These are phyloP conservation scores for Apiotrichum sp. DNA, from an alignment of 1,284 basidiomycete genomes.

Conservation along the genomic window DNA sequence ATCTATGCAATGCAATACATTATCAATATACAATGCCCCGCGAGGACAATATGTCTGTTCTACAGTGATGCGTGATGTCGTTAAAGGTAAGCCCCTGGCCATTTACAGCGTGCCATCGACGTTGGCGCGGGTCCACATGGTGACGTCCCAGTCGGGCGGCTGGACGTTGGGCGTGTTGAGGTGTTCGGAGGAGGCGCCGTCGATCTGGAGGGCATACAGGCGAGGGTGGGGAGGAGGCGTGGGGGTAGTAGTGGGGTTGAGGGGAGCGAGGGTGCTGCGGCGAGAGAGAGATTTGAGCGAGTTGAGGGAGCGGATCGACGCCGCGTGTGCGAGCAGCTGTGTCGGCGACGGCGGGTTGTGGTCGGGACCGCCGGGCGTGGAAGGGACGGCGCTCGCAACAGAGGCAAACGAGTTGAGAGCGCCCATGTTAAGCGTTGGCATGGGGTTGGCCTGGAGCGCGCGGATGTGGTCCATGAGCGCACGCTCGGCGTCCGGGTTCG, in stretches of 20 bases:
- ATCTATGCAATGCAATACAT: no score
- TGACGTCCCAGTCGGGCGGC: conserved; percentile 1
- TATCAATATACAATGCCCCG: no score
- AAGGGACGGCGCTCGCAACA: not conserved
- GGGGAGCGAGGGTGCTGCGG: no score
- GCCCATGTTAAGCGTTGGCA: not conserved
- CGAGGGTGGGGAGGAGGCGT: not conserved
- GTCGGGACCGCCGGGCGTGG: not conserved
- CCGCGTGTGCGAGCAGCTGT: not conserved
- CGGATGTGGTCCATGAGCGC: not conserved
- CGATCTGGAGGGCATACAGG: not conserved
- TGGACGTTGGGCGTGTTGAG: not conserved
- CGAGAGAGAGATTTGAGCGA: not conserved
- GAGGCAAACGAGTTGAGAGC: not conserved
- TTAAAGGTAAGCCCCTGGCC: not conserved
- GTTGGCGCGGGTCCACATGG: conserved; percentile 1
- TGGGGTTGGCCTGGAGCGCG: not conserved
- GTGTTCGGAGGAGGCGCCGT: not conserved
- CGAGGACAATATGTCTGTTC: no score
- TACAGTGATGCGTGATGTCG: no score
- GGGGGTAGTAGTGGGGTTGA: no score
- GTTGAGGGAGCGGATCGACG: not conserved
- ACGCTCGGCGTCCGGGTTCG: not conserved
- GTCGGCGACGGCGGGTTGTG: not conserved
- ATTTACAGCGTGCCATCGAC: conserved; percentile 1